Percentiles rank a stretch among this genome's conserved stretches.
These are phyloP conservation scores for Chalciporus pseudorubinellus DNA, from an alignment of 768 basidiomycete genomes.

Conservation along the genomic window DNA sequence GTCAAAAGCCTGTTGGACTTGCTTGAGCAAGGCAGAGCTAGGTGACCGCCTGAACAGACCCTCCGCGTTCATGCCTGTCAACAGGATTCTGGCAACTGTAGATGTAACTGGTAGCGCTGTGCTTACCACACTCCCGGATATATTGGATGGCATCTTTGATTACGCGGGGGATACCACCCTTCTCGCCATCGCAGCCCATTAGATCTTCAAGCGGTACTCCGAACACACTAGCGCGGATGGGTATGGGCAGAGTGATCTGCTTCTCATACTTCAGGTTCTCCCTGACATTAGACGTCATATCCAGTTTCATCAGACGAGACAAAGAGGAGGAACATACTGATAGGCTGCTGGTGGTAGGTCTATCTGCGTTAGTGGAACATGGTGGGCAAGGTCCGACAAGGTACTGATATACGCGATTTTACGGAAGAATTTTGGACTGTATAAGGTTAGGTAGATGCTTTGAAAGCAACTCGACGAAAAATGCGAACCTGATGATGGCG, in stretches of 20 bases:
- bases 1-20: constrained; percentile 83
- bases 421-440: constrained; percentile 85
- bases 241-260: constrained; percentile 64
- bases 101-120: background rate
- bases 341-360: constrained; percentile 83
- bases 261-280: constrained; percentile 77
- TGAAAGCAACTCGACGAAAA: background rate
- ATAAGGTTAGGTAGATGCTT: background rate
- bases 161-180: constrained; percentile 77
- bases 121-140: constrained; percentile 54
- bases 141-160: constrained; percentile 74
- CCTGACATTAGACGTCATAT: constrained; percentile 38
- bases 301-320: no score
- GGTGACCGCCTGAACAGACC: constrained; percentile 86
- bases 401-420: constrained; percentile 78
- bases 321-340: constrained; percentile 50
- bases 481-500: constrained; percentile 74
- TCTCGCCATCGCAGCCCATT: constrained; percentile 84
- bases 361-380: constrained; percentile 84
- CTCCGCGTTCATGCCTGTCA: constrained; percentile 58
- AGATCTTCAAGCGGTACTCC: constrained; percentile 79
- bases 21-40: constrained; percentile 61
- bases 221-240: constrained; percentile 62
- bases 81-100: background rate
- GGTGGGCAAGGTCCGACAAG: constrained; percentile 70